phyloP scores from a whole-genome alignment of 2,329 filamentous ascomycete genomes.

The Hypoxylon sp. region DNA sequence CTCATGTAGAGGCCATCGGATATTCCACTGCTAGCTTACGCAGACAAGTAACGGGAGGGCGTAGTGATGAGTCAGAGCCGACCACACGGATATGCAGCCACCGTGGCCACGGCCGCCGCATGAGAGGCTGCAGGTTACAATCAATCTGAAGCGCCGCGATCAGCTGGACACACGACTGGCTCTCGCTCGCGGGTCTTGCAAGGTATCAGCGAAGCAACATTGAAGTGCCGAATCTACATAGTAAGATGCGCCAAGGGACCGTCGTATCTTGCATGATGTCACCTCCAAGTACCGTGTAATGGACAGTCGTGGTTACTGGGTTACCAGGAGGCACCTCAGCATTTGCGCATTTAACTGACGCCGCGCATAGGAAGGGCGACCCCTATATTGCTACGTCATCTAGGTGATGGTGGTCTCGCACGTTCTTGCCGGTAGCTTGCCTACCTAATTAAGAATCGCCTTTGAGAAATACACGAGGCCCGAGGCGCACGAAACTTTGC shows the following conservation, averaged over 20 bases:
- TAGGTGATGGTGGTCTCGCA: conserved; percentile 11
- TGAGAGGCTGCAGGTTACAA: conserved; percentile 21
- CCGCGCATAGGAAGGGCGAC: conserved; percentile 16
- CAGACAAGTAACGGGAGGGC: conserved; percentile 14
- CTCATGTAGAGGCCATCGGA: conserved; percentile 2
- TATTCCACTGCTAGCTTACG: conserved; percentile 17
- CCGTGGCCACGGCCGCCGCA: conserved; percentile 30
- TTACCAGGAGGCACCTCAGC: too few species aligned
- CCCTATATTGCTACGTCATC: conserved; percentile 23
- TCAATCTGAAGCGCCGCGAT: conserved; percentile 38
- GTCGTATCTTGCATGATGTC: conserved; percentile 40
- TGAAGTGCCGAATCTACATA: conserved; percentile 41
- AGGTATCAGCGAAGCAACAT: conserved; percentile 39
- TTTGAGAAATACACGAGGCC: conserved; percentile 9
- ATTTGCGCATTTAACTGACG: conserved; percentile 22
- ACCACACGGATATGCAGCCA: conserved; percentile 26
- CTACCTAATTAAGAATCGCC: conserved; percentile 1
- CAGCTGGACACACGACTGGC: conserved; percentile 25
- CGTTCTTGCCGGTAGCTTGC: conserved; percentile 6
- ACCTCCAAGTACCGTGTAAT: conserved; percentile 27
- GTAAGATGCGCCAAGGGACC: conserved; percentile 33
- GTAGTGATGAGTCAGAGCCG: conserved; percentile 27
- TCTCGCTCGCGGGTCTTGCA: conserved; percentile 14
- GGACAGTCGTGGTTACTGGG: conserved; percentile 16
- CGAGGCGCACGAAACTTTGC: conserved; percentile 1